Percentiles rank a stretch among this genome's conserved stretches.
phyloP scores from a whole-genome alignment of 768 basidiomycete genomes.

The Ramaria rubella region DNA sequence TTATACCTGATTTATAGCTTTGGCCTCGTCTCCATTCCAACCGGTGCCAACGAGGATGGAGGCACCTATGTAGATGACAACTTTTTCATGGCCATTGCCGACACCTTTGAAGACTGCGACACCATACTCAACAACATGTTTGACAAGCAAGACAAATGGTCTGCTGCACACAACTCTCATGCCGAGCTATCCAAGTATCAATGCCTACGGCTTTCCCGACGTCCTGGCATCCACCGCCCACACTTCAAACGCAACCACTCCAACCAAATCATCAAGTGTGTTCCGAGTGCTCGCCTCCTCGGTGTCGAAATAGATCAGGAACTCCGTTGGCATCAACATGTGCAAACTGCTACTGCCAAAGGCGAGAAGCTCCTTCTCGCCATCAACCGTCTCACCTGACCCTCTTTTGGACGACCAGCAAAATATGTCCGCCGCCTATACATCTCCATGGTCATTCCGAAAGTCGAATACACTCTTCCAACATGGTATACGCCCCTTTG shows the following conservation, averaged over 20 bases:
- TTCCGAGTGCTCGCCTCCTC: background rate
- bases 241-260: background rate
- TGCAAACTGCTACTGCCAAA: background rate
- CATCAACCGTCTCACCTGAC: background rate
- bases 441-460: no score
- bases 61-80: conserved; percentile 13
- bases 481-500: conserved; percentile 13
- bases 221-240: background rate
- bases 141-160: conserved; percentile 24
- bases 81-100: conserved; percentile 19
- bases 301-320: background rate
- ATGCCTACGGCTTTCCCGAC: background rate
- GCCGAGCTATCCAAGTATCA: conserved; percentile 28
- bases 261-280: background rate
- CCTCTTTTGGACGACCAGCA: conserved; percentile 4
- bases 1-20: conserved; percentile 14
- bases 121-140: conserved; percentile 23
- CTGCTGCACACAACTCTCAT: conserved; percentile 21
- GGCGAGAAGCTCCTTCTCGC: background rate
- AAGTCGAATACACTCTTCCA: conserved; percentile 20
- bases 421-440: conserved; percentile 10
- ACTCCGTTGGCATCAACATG: background rate
- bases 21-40: background rate
- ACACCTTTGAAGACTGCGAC: conserved; percentile 19
- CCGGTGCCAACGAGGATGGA: background rate